Conservation (phyloP, 2,329 filamentous ascomycete species). For the Fusarium torreyae region DNA sequence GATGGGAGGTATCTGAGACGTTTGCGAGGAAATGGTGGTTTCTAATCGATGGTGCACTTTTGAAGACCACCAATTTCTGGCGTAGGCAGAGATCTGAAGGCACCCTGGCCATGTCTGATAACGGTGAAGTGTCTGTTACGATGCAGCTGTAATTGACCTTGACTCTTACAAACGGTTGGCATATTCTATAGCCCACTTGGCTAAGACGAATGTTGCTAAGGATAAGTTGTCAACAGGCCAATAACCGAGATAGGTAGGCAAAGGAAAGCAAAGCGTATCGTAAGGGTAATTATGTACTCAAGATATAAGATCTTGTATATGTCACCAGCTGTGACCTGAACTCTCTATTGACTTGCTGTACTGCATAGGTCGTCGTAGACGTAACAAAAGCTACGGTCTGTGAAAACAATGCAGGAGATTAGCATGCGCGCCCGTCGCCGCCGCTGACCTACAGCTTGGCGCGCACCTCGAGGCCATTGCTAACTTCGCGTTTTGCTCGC, state of each 20-base stretch:
- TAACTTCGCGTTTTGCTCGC: slow-evolving; percentile 68
- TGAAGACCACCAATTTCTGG: slow-evolving; percentile 37
- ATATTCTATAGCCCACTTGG: no score
- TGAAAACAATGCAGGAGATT: slow-evolving; percentile 36
- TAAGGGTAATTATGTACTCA: no score
- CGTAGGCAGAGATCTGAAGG: slow-evolving; percentile 7
- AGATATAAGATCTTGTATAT: not conserved
- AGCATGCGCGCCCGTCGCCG: slow-evolving; percentile 44
- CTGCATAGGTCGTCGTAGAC: slow-evolving; percentile 20
- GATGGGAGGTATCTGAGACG: slow-evolving; percentile 61
- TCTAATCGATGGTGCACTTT: slow-evolving; percentile 25
- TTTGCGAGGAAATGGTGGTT: slow-evolving; percentile 50
- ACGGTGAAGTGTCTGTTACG: no score
- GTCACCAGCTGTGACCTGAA: not conserved
- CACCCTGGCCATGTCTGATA: no score
- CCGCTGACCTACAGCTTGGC: slow-evolving; percentile 51
- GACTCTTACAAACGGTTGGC: no score
- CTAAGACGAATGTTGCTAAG: no score
- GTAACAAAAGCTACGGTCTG: slow-evolving; percentile 31
- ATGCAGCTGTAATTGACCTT: no score
- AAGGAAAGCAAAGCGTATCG: no score
- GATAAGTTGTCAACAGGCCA: no score
- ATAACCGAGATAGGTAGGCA: no score
- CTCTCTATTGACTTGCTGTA: not conserved
- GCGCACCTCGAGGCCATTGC: slow-evolving; percentile 54